phyloP scores from a whole-genome alignment of 2,329 filamentous ascomycete species.

The Triangularia setosa region DNA sequence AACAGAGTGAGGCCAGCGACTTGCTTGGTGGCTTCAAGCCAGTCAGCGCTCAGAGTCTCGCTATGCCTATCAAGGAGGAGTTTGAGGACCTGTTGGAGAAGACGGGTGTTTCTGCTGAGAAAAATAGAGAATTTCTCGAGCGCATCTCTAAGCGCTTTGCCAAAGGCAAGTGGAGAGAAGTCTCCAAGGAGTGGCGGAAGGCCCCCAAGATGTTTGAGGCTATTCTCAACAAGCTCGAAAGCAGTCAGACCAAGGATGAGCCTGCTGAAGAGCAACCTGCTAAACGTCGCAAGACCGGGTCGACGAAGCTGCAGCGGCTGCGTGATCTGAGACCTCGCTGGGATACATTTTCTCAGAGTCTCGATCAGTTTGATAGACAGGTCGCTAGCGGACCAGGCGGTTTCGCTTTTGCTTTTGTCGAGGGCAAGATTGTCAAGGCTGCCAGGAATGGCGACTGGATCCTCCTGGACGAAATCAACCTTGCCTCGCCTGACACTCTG shows the following conservation, averaged over 20 bases:
- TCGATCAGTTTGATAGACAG: constrained; percentile 78
- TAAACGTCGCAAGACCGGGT: constrained; percentile 64
- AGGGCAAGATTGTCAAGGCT: constrained; percentile 95
- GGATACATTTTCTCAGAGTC: constrained; percentile 70
- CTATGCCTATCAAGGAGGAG: constrained; percentile 86
- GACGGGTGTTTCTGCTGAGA: constrained; percentile 79
- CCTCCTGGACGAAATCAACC: constrained; percentile 85
- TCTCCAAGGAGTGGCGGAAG: constrained; percentile 82
- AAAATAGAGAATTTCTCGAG: constrained; percentile 83
- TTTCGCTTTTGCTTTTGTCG: constrained; percentile 93
- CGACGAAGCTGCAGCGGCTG: constrained; percentile 60
- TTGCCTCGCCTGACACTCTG: constrained; percentile 89
- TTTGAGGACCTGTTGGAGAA: constrained; percentile 86
- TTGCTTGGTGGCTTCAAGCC: constrained; percentile 95
- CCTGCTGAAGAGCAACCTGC: constrained; percentile 52
- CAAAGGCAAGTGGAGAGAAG: constrained; percentile 81
- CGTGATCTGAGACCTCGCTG: constrained; percentile 62
- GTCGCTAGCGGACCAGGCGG: constrained; percentile 66
- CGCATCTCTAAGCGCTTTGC: constrained; percentile 75
- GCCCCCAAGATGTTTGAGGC: constrained; percentile 82
- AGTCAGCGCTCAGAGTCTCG: constrained; percentile 81
- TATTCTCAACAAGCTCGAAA: constrained; percentile 54
- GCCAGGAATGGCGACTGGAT: constrained; percentile 96
- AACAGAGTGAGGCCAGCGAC: constrained; percentile 97
- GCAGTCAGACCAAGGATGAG: constrained; percentile 37